A percentile compares a stretch with the other conserved stretches of the same genome.
Conservation (phyloP, 306 rosid species). For the Vicia sativa region DNA sequence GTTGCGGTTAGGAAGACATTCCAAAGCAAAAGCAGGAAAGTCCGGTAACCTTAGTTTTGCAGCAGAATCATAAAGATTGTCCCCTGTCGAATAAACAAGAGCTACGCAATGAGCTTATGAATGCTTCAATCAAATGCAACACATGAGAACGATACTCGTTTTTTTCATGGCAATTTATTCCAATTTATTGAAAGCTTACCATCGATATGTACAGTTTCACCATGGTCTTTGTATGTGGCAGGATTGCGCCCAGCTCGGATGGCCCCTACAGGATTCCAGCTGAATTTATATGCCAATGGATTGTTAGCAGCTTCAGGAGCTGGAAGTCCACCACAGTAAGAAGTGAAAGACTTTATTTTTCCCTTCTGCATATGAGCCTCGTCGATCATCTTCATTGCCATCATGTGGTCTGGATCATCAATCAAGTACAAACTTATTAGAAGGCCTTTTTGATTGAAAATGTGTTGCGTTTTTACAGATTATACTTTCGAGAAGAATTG, state of each 20-base stretch:
- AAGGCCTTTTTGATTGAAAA: not conserved
- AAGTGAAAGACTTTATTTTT: conserved; percentile 70
- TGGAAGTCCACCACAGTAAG: conserved; percentile 96
- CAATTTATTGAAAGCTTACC: conserved; percentile 56
- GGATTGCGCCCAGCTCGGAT: conserved; percentile 87
- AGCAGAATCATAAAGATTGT: conserved; percentile 78
- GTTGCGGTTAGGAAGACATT: conserved; percentile 87
- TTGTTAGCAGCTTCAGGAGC: conserved; percentile 96
- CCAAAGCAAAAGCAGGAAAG: conserved; percentile 93
- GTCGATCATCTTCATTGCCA: conserved; percentile 96
- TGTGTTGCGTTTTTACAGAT: not conserved
- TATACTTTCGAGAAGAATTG: conserved; percentile 16
- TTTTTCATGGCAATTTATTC: conserved; percentile 16
- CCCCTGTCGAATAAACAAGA: conserved; percentile 55
- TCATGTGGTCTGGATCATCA: conserved; percentile 85
- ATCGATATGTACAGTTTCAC: conserved; percentile 68
- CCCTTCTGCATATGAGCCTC: conserved; percentile 71
- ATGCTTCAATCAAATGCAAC: conserved; percentile 6
- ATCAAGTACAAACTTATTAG: conserved; percentile 30
- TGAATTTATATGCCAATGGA: conserved; percentile 93
- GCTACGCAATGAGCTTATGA: conserved; percentile 27
- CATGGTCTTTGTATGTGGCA: conserved; percentile 72
- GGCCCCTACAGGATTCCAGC: conserved; percentile 97
- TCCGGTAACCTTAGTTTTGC: conserved; percentile 63
- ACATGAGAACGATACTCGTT: not conserved